Conservation (phyloP, 306 rosid species). For the Senna tora region DNA sequence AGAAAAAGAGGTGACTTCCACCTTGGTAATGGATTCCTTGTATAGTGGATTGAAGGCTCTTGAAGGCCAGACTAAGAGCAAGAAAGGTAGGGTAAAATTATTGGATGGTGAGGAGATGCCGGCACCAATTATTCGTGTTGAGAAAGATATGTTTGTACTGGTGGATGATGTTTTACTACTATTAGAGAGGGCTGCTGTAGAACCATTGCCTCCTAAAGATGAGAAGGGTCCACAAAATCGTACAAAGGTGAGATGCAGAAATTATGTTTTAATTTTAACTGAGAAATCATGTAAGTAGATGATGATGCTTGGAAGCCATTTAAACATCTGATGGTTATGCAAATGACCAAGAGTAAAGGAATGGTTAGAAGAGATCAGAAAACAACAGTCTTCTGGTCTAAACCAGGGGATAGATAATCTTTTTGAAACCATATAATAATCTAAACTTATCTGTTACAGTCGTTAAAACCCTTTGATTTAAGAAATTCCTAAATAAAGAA, state of each 20-base stretch:
- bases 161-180: conserved; percentile 86
- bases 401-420: not conserved
- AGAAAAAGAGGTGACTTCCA: conserved; percentile 98
- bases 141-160: conserved; percentile 86
- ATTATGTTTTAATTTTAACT: not conserved
- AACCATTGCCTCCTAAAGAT: conserved; percentile 97
- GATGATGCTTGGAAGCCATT: conserved; percentile 24
- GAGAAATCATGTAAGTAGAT: conserved; percentile 20
- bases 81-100: conserved; percentile 62
- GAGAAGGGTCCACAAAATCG: conserved; percentile 99
- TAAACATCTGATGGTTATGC: conserved; percentile 13
- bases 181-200: conserved; percentile 95
- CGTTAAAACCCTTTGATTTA: not conserved
- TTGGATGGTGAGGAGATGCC: conserved; percentile 83
- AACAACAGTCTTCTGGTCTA: not conserved
- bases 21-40: conserved; percentile 98
- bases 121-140: conserved; percentile 88
- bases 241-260: conserved; percentile 70
- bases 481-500: not conserved
- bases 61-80: conserved; percentile 77
- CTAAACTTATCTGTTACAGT: not conserved
- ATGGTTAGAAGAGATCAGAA: conserved; percentile 8
- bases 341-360: conserved; percentile 2
- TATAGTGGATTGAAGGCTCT: conserved; percentile 97
- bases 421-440: not conserved